A percentile compares a stretch with the other conserved stretches of the same genome.
Evolutionary conservation across 2,329 filamentous ascomycete genomes (phyloP).

Genomic region (Neopestalotiopsis sp.): DNA sequence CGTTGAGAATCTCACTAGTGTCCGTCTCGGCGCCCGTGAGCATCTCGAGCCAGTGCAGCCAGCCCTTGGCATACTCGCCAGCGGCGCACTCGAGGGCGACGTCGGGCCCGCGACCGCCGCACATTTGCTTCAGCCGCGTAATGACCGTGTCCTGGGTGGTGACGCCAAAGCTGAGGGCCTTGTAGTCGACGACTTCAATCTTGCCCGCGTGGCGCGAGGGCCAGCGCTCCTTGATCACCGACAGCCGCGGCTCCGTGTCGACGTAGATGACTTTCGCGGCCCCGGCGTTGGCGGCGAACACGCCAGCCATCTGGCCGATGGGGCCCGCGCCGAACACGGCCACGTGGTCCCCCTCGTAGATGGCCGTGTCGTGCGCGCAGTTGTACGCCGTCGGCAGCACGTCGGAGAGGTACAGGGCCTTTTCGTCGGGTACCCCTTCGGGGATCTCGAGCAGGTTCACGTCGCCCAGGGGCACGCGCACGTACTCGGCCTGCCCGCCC

Average conservation of each 20-base stretch:
- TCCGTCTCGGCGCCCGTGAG: slow-evolving; percentile 77
- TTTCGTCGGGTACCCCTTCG: slow-evolving; percentile 81
- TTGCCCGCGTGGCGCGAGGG: slow-evolving; percentile 53
- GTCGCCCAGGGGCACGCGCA: slow-evolving; percentile 79
- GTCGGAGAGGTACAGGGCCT: slow-evolving; percentile 81
- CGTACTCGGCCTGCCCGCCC: slow-evolving; percentile 86
- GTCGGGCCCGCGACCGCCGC: slow-evolving; percentile 74
- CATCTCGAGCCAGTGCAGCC: slow-evolving; percentile 64
- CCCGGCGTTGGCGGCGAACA: slow-evolving; percentile 77
- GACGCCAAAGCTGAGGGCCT: slow-evolving; percentile 61
- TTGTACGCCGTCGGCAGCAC: slow-evolving; percentile 82
- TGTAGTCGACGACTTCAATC: slow-evolving; percentile 73
- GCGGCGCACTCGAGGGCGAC: slow-evolving; percentile 63
- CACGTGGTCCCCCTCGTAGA: slow-evolving; percentile 78
- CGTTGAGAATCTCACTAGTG: slow-evolving; percentile 79
- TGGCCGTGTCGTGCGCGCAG: slow-evolving; percentile 80
- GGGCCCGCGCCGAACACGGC: slow-evolving; percentile 87
- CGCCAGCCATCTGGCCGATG: slow-evolving; percentile 82
- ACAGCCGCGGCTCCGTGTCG: slow-evolving; percentile 73
- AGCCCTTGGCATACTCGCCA: slow-evolving; percentile 66
- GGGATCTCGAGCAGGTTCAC: slow-evolving; percentile 83
- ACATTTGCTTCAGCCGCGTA: slow-evolving; percentile 74
- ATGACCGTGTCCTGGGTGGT: slow-evolving; percentile 68
- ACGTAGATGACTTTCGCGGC: slow-evolving; percentile 79
- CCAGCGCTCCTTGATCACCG: slow-evolving; percentile 69